Evolutionary conservation across 257 asterid species (phyloP).

Genomic region (Solanum habrochaites): DNA sequence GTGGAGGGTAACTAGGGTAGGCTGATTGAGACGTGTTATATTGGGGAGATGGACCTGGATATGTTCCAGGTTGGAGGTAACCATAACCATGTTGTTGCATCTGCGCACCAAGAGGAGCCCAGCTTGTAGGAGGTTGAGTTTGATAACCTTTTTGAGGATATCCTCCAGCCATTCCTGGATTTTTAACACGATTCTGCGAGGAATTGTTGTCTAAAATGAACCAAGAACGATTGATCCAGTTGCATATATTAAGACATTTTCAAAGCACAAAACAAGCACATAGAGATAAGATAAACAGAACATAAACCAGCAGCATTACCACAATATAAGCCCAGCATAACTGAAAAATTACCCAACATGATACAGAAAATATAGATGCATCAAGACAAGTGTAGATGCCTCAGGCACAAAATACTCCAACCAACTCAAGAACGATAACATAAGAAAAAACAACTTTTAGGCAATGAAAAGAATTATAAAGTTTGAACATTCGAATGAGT

Average conservation of each 20-base stretch:
- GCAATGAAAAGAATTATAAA: neutral
- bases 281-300: neutral
- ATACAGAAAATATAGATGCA: neutral
- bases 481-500: neutral
- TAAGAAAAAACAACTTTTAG: neutral
- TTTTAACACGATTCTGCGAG: slow-evolving; percentile 82
- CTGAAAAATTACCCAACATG: neutral
- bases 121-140: slow-evolving; percentile 59
- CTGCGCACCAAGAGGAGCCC: slow-evolving; percentile 59
- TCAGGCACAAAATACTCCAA: too few relatives aligned
- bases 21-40: slow-evolving; percentile 48
- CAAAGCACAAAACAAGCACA: neutral
- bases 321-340: neutral
- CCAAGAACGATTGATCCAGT: slow-evolving; percentile 1
- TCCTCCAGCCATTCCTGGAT: slow-evolving; percentile 53
- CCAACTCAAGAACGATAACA: neutral
- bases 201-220: slow-evolving; percentile 33
- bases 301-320: neutral
- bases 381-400: neutral
- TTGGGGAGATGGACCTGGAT: slow-evolving; percentile 60
- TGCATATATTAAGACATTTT: neutral
- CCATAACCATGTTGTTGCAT: slow-evolving; percentile 74
- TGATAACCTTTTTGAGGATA: slow-evolving; percentile 85
- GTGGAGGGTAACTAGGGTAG: slow-evolving; percentile 60
- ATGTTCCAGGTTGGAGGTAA: slow-evolving; percentile 60